These are phyloP conservation scores for Podospora didyma DNA, from an alignment of 495 filamentous ascomycete genomes.

Conservation along the genomic window DNA sequence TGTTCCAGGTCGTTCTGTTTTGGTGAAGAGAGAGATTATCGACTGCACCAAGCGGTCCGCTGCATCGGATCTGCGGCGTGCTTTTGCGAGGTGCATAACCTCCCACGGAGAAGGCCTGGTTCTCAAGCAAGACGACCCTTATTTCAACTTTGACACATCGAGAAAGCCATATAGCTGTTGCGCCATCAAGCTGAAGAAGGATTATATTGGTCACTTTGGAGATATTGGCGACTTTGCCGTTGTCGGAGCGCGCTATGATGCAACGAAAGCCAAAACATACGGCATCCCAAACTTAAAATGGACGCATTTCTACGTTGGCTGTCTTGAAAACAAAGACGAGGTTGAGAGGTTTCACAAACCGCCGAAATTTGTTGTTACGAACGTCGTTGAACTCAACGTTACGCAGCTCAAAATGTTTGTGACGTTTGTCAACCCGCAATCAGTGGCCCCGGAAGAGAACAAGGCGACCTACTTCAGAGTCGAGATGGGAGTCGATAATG, in stretches of 20 bases:
- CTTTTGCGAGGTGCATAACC: slow-evolving; percentile 63
- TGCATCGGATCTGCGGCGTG: slow-evolving; percentile 48
- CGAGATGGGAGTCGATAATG: slow-evolving; percentile 29
- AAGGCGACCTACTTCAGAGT: slow-evolving; percentile 26
- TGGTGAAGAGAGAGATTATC: slow-evolving; percentile 58
- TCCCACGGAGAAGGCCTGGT: slow-evolving; percentile 70
- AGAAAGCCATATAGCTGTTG: slow-evolving; percentile 37
- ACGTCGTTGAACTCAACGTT: slow-evolving; percentile 40
- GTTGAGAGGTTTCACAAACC: slow-evolving; percentile 46
- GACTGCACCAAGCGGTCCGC: slow-evolving; percentile 52
- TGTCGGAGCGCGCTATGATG: slow-evolving; percentile 65
- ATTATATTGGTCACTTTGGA: slow-evolving; percentile 76
- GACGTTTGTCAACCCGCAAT: slow-evolving; percentile 30
- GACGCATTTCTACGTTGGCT: slow-evolving; percentile 79
- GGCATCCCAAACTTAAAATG: slow-evolving; percentile 52
- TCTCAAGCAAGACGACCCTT: slow-evolving; percentile 77
- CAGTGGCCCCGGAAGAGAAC: slow-evolving; percentile 27
- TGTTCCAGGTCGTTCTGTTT: slow-evolving; percentile 54
- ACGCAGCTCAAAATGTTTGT: slow-evolving; percentile 31
- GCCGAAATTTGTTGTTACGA: slow-evolving; percentile 63
- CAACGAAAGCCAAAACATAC: slow-evolving; percentile 50
- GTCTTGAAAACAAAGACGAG: slow-evolving; percentile 68
- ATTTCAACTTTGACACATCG: slow-evolving; percentile 54
- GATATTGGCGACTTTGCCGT: slow-evolving; percentile 80
- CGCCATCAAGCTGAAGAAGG: slow-evolving; percentile 86